Base-by-base conservation (phyloP, 176 grass and related monocot species). In the Zoysia pacifica region DNA sequence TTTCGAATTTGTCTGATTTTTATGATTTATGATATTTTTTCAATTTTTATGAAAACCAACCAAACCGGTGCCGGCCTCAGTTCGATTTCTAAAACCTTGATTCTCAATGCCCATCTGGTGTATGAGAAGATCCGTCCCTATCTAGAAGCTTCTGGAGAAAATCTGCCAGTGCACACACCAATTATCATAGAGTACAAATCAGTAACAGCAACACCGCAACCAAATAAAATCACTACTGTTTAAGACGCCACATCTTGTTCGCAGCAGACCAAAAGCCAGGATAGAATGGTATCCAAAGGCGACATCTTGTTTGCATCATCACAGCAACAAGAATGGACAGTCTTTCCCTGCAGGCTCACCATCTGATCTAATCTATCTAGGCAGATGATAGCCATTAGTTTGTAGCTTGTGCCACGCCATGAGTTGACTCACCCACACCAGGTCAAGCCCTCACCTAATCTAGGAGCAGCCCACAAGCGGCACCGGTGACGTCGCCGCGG, bases 241-340 rank as follows among this genome's bases (percentile, higher is more conserved):
- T 72, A 38, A 80, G 40, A 74, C 51, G 52, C 44, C 80, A 36
- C 44, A 16, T 38, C 18, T 36, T 15, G 11, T 46, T 7, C 2
- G n/a, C 11, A 55, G 70, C 46, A 78, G 55, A n/a, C 48, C 20
- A 73, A 80, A 66, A 13, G 4, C 20, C 14, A 54, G 15, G 73
- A 59, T n/a, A 74, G 62, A 55, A 58, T 72, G 39, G 20, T 20
- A 8, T 67, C 35, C 15, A 7, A 4, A 20, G 13, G 15, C 79
- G 86, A 88, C 81, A 37, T 69, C 69, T 69, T 74, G 86, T 69
- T 40, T 61, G 11, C 81, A 70, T 43, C 70, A 70, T 62, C 81
- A 1, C 70, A 18, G 14, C 66, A 67, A 20, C 76, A 60, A 38
- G 5, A 70, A 69, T 52, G 62, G 51, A 42, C 47, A 5, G 43